Percentiles rank a stretch among this genome's conserved stretches.
Conservation (phyloP, 1,139 yeast species). For the Hansenula sp. region DNA sequence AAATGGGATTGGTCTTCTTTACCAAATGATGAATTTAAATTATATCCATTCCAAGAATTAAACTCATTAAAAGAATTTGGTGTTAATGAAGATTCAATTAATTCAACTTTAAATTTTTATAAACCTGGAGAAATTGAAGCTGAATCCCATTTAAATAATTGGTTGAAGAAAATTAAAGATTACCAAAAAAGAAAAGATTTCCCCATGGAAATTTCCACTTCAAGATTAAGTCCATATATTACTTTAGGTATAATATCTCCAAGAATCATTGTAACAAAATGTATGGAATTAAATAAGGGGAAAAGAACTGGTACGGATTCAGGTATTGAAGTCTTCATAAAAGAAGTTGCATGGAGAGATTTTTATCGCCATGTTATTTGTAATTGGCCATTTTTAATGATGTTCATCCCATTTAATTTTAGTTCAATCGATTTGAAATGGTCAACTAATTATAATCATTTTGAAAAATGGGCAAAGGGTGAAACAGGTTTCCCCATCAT, state of each 20-base stretch:
- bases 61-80: conserved; percentile 7
- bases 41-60: conserved; percentile 10
- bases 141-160: conserved; percentile 26
- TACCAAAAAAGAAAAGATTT: conserved; percentile 31
- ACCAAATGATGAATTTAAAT: conserved; percentile 6
- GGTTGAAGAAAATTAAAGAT: conserved; percentile 27
- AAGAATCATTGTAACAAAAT: conserved; percentile 32
- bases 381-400: conserved; percentile 48
- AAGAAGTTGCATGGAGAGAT: conserved; percentile 58
- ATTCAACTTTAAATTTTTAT: conserved; percentile 25
- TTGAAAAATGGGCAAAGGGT: conserved; percentile 48
- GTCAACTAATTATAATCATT: conserved; percentile 39
- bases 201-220: conserved; percentile 26
- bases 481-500: conserved; percentile 52
- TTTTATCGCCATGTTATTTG: conserved; percentile 47
- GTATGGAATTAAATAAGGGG: conserved; percentile 25
- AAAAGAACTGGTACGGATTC: conserved; percentile 27
- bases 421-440: conserved; percentile 37
- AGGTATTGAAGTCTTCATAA: conserved; percentile 39
- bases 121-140: conserved; percentile 39
- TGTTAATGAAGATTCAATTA: conserved; percentile 4
- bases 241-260: conserved; percentile 45
- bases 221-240: conserved; percentile 43
- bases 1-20: conserved; percentile 8
- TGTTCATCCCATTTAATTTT: conserved; percentile 46